Conservation (phyloP, 331 rosid genomes). For the Cydonia oblonga region DNA sequence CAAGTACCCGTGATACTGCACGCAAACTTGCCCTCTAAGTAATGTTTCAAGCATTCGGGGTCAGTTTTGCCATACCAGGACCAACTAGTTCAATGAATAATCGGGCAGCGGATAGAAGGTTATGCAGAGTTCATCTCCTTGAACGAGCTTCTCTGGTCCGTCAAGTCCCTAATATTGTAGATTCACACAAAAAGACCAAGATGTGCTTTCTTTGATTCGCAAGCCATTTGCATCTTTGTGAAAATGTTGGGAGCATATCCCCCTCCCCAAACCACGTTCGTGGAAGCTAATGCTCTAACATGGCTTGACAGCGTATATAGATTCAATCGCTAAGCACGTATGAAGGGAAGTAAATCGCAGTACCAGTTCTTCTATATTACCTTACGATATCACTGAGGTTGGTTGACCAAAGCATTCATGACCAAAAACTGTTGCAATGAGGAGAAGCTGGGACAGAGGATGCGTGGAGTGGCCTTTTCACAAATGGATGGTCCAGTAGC, state of each 20-base stretch:
- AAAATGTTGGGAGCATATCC: background rate
- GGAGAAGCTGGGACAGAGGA: slow-evolving; percentile 58
- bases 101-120: background rate
- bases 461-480: slow-evolving; percentile 43
- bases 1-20: background rate
- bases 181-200: background rate
- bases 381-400: background rate
- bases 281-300: background rate
- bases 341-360: background rate
- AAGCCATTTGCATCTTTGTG: background rate
- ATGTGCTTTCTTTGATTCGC: background rate
- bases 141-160: background rate
- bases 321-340: background rate
- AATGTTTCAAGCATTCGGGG: background rate
- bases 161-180: background rate
- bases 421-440: background rate
- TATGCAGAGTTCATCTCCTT: too few species aligned
- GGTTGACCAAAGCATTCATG: background rate
- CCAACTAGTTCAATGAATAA: background rate
- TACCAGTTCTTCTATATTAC: background rate
- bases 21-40: background rate
- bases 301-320: background rate
- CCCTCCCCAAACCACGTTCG: background rate
- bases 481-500: slow-evolving; percentile 63
- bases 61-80: background rate